Base-by-base conservation (phyloP, 257 asterid species). In the Jacaranda mimosifolia region DNA sequence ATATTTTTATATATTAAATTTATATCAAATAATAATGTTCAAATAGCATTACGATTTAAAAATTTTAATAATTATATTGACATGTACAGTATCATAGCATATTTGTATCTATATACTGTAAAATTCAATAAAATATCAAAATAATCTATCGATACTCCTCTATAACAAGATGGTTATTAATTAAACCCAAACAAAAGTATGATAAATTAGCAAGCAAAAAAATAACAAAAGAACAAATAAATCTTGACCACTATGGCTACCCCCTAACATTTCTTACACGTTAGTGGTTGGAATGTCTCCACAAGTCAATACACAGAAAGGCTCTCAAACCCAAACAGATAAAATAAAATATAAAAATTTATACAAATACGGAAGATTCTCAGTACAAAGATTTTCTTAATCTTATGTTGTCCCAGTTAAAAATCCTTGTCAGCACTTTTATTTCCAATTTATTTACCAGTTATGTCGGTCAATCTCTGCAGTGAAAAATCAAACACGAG, bases 281-380 rank as follows among this genome's bases (percentile, higher is more conserved):
- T 55, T 79, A 76, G 89, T 88, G 91, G 93, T 76, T 79, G 77
- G 85, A 75, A 80, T 79, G 88, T 86, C 82, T 79, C 77, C 72
- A 79, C 85, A 52, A 68, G 79, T 80, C 85, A 80, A 73, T 66
- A 72, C 84, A 68, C 48, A 26, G 6, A 71, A 74, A 45, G 60
- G 63, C 46, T 17, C 63, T 55, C 67, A 59, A 26, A 32, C 72
- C 64, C 46, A 38, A 39, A 68, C 67, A 17, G 48, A 49, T 60
- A 21, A 15, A 10, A 48, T 7, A 68, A 5, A 46, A 39, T 39
- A 35, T 43, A 26, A 58, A 65, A 75, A 19, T 45, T 3, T 48
- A 39, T 56, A 32, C 11, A 13, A 42, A 55, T 9, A 35, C 48
- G 71, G 35, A 59, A 75, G 48, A 79, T 77, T 79, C 73, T 52